A percentile compares a stretch with the other conserved stretches of the same genome.
Conservation (phyloP, 2,329 filamentous ascomycete species). For the Parastagonospora avenae region DNA sequence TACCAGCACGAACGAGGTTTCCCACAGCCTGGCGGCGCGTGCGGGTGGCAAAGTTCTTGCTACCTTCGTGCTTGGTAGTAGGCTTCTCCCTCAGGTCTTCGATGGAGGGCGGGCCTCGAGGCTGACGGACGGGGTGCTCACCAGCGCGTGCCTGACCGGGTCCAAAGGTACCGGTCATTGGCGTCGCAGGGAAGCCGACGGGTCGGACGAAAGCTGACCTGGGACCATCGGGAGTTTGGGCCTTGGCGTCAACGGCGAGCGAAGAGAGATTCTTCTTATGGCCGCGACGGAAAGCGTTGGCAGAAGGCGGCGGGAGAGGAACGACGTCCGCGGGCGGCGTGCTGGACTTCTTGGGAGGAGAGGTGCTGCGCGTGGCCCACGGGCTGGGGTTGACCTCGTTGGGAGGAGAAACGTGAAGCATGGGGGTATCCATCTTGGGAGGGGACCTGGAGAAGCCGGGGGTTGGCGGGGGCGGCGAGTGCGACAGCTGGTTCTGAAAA, state of each 20-base stretch:
- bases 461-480: conserved; percentile 57
- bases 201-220: conserved; percentile 67
- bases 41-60: conserved; percentile 94
- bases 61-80: conserved; percentile 90
- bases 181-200: conserved; percentile 75
- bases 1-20: conserved; percentile 87
- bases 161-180: conserved; percentile 83
- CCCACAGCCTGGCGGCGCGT: conserved; percentile 90
- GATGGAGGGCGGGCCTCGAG: conserved; percentile 85
- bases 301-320: conserved; percentile 84
- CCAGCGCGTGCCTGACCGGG: conserved; percentile 91
- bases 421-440: conserved; percentile 52
- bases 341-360: conserved; percentile 65
- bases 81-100: conserved; percentile 91
- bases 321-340: conserved; percentile 71
- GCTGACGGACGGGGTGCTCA: conserved; percentile 92
- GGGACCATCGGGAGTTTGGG: conserved; percentile 65
- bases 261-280: conserved; percentile 86
- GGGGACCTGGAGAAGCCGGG: conserved; percentile 45
- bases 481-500: conserved; percentile 42
- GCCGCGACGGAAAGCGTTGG: conserved; percentile 88
- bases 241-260: conserved; percentile 62
- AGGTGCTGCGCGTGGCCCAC: conserved; percentile 65
- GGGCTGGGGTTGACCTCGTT: conserved; percentile 61
- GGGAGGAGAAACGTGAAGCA: conserved; percentile 83